phyloP scores from a whole-genome alignment of 345 rosid genomes.

The Dipteronia dyeriana region DNA sequence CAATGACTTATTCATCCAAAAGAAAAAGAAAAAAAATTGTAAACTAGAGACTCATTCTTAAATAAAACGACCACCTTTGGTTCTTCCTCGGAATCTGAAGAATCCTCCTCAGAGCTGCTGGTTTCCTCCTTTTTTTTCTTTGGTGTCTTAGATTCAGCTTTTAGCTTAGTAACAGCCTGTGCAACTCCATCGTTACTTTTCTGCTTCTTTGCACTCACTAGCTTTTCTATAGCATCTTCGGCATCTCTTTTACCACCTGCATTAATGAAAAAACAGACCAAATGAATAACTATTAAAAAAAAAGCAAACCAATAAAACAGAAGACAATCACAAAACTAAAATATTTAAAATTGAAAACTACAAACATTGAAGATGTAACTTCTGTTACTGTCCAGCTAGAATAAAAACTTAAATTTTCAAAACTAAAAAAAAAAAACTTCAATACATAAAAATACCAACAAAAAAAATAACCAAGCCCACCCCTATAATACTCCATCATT shows the following conservation, averaged over 20 bases:
- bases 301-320: neutral
- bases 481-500: too few species aligned
- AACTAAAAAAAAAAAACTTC: neutral
- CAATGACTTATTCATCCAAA: neutral
- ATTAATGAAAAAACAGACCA: neutral
- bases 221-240: conserved; percentile 52
- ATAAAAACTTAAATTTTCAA: neutral
- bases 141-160: conserved; percentile 46
- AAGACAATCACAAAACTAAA: neutral
- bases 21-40: neutral
- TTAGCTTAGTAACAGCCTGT: conserved; percentile 49
- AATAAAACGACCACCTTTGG: conserved; percentile 33
- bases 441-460: neutral
- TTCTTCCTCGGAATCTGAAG: conserved; percentile 73
- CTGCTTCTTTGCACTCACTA: conserved; percentile 62
- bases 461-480: too few species aligned
- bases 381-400: neutral
- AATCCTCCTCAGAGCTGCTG: conserved; percentile 49
- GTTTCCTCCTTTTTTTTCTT: conserved; percentile 54
- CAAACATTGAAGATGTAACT: neutral
- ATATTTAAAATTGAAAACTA: neutral
- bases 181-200: conserved; percentile 46
- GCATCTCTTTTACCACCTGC: conserved; percentile 70
- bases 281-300: neutral
- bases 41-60: neutral